These are phyloP conservation scores for Limnanthes douglasii DNA, from an alignment of 345 rosid species.

Conservation along the genomic window DNA sequence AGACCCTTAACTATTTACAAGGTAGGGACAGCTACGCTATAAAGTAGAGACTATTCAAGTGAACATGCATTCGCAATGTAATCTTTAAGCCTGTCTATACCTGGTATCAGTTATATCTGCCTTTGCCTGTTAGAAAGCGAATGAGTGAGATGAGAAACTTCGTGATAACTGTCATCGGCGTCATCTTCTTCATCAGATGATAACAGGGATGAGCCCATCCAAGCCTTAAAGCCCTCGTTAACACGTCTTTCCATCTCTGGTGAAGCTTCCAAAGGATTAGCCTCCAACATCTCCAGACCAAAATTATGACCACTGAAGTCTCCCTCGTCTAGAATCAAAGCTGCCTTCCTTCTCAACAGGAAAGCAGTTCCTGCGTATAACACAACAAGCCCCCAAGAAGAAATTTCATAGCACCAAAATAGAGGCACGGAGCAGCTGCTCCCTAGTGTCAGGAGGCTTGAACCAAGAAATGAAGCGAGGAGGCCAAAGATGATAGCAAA, in stretches of 20 bases:
- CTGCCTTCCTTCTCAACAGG: conserved; percentile 61
- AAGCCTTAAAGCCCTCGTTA: conserved; percentile 71
- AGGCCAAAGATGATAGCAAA: conserved; percentile 69
- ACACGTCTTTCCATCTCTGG: conserved; percentile 76
- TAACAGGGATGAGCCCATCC: conserved; percentile 84
- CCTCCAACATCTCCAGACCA: conserved; percentile 86
- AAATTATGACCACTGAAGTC: conserved; percentile 39
- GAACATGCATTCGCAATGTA: no score
- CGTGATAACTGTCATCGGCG: conserved; percentile 36
- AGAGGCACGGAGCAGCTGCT: conserved; percentile 79
- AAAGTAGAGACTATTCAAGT: no score
- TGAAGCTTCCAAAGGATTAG: conserved; percentile 49
- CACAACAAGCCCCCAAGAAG: conserved; percentile 69
- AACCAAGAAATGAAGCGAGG: conserved; percentile 76
- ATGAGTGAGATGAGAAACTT: conserved; percentile 21
- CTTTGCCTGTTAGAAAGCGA: conserved; percentile 28
- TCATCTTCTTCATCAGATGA: conserved; percentile 93
- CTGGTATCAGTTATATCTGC: no score
- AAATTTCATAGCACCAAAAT: conserved; percentile 94
- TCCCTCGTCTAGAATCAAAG: conserved; percentile 51
- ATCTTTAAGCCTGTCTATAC: no score
- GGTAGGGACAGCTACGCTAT: conserved; percentile 1
- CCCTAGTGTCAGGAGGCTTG: conserved; percentile 83
- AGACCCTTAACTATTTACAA: conserved; percentile 16
- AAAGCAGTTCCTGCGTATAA: conserved; percentile 65